These are phyloP conservation scores for Ophiostoma angusticollis DNA, from an alignment of 2,329 filamentous ascomycete genomes.

Conservation along the genomic window DNA sequence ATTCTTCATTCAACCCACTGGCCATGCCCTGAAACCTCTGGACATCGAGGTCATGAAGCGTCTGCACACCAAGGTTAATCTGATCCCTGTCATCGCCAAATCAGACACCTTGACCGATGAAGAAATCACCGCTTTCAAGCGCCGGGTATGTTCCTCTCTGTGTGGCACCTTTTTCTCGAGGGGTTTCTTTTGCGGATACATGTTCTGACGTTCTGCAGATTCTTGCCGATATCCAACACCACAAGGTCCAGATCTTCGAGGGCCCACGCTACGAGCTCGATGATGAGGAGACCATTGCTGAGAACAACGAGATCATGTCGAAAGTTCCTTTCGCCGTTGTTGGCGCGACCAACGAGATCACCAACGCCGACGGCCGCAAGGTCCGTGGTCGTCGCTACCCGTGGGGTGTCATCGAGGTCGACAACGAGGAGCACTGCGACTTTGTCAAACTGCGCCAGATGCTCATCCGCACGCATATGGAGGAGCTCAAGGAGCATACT, in stretches of 20 bases:
- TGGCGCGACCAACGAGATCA: constrained; percentile 90
- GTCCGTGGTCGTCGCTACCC: constrained; percentile 93
- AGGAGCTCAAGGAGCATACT: constrained; percentile 99
- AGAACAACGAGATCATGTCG: constrained; percentile 99
- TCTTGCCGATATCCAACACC: constrained; percentile 88
- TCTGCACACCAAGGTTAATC: constrained; percentile 99
- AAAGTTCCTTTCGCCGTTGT: constrained; percentile 98
- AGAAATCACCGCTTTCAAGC: constrained; percentile 89
- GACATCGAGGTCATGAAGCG: constrained; percentile 99
- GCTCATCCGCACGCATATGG: constrained; percentile 99
- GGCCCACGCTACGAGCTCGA: constrained; percentile 96
- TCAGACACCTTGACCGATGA: constrained; percentile 95
- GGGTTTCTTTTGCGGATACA: background rate
- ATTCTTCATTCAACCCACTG: constrained; percentile 98
- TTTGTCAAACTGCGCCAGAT: constrained; percentile 99
- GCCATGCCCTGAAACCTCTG: constrained; percentile 93
- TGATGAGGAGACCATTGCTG: constrained; percentile 97
- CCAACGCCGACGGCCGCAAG: constrained; percentile 81
- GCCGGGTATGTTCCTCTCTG: constrained; percentile 90
- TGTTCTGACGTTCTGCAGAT: constrained; percentile 46
- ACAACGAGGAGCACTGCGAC: constrained; percentile 99
- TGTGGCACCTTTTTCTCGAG: constrained; percentile 36
- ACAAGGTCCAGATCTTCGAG: constrained; percentile 98
- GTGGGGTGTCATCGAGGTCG: constrained; percentile 97
- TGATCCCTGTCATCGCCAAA: constrained; percentile 98